A percentile compares a stretch with the other conserved stretches of the same genome.
Evolutionary conservation across 352 stramenopile species (phyloP).

Genomic region (Phytophthora pistaciae): DNA sequence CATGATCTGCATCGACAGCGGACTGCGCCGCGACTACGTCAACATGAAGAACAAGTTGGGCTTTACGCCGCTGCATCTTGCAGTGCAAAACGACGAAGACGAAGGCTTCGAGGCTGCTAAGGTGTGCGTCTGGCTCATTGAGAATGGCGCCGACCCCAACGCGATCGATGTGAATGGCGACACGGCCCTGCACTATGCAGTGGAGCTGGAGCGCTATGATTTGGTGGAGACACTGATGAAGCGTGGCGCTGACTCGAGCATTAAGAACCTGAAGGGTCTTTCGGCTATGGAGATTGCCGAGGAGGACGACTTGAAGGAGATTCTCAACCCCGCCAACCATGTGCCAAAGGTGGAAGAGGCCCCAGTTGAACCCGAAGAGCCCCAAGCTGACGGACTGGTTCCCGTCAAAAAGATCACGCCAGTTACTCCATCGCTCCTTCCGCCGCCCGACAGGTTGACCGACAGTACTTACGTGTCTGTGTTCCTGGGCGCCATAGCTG

Average conservation of each 20-base stretch:
- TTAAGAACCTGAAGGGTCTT: slow-evolving; percentile 79
- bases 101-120: slow-evolving; percentile 91
- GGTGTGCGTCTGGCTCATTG: slow-evolving; percentile 88
- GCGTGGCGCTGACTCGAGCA: slow-evolving; percentile 75
- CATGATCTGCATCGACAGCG: slow-evolving; percentile 92
- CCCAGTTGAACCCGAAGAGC: slow-evolving; percentile 24
- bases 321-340: slow-evolving; percentile 70
- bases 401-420: slow-evolving; percentile 27
- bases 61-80: slow-evolving; percentile 82
- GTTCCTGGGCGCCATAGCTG: slow-evolving; percentile 82
- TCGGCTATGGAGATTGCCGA: slow-evolving; percentile 76
- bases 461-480: slow-evolving; percentile 91
- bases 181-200: slow-evolving; percentile 88
- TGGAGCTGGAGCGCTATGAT: slow-evolving; percentile 83
- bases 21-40: slow-evolving; percentile 82
- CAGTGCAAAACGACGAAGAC: slow-evolving; percentile 90
- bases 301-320: slow-evolving; percentile 83
- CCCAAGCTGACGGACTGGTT: slow-evolving; percentile 32
- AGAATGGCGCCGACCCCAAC: slow-evolving; percentile 86
- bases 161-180: slow-evolving; percentile 84
- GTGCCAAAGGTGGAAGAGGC: slow-evolving; percentile 42
- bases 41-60: slow-evolving; percentile 90
- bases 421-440: slow-evolving; percentile 50
- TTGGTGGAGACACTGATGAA: slow-evolving; percentile 90
- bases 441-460: slow-evolving; percentile 59